Percentiles rank a stretch among this genome's conserved stretches.
Evolutionary conservation across 805 yeast genomes (phyloP).

Genomic region (Kockiozyma suomiensis): DNA sequence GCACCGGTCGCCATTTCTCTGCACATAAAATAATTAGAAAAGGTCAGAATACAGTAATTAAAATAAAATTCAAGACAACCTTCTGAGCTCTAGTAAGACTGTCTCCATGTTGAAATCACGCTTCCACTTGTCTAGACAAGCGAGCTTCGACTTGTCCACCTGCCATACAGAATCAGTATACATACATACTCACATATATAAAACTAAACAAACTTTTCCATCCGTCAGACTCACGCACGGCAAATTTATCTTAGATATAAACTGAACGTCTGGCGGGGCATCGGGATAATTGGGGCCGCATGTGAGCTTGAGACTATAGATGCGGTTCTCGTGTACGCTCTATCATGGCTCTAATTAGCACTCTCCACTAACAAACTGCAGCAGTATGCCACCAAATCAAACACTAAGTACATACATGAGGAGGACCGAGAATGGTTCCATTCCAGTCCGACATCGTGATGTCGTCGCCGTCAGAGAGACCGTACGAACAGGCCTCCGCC

Average conservation of each 20-base stretch:
- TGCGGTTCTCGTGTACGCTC: conserved; percentile 85
- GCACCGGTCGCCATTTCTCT: conserved; percentile 78
- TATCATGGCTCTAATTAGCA: too few relatives aligned
- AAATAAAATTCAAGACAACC: conserved; percentile 37
- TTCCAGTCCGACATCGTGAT: conserved; percentile 95
- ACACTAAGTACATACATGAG: conserved; percentile 51
- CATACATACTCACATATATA: too few relatives aligned
- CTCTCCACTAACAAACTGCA: too few relatives aligned
- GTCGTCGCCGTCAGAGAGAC: conserved; percentile 86
- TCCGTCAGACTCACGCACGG: conserved; percentile 78
- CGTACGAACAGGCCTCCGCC: conserved; percentile 95
- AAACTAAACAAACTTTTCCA: conserved; percentile 48
- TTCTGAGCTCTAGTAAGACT: conserved; percentile 83
- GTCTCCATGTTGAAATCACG: conserved; percentile 91
- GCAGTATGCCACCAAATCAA: too few relatives aligned
- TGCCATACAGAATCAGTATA: conserved; percentile 6
- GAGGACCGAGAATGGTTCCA: conserved; percentile 97
- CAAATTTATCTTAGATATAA: conserved; percentile 80
- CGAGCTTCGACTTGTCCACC: conserved; percentile 58
- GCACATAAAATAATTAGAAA: neutral
- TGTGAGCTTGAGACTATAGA: conserved; percentile 76
- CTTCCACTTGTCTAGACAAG: conserved; percentile 80
- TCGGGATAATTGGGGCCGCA: conserved; percentile 90
- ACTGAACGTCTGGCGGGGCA: conserved; percentile 79
- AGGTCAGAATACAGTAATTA: neutral